These are phyloP conservation scores for Salix purpurea DNA, from an alignment of 345 rosid species.

Conservation along the genomic window DNA sequence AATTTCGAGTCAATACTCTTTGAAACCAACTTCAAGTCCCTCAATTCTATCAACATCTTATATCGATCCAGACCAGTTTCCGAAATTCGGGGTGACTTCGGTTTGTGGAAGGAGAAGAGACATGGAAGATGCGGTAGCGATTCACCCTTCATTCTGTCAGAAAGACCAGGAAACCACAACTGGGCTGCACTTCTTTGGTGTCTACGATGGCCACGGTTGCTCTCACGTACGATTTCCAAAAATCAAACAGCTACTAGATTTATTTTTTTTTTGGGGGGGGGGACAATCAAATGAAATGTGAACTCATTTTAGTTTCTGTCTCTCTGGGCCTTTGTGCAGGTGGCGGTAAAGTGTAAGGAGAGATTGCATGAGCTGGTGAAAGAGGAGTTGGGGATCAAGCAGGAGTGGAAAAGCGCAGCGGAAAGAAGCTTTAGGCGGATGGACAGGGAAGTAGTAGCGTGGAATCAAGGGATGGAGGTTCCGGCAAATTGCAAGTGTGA, in stretches of 20 bases:
- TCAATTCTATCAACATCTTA: background rate
- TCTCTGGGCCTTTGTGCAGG: constrained; percentile 30
- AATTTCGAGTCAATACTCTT: background rate
- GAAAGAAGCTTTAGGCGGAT: constrained; percentile 60
- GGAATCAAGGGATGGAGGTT: constrained; percentile 10
- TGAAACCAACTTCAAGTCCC: constrained; percentile 1
- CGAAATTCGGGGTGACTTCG: constrained; percentile 64
- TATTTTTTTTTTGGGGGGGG: background rate
- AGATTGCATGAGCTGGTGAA: constrained; percentile 57
- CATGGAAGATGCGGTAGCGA: constrained; percentile 80
- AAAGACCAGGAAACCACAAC: constrained; percentile 9
- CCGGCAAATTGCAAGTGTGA: constrained; percentile 55
- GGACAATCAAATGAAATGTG: background rate
- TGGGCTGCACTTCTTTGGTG: constrained; percentile 61
- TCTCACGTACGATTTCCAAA: constrained; percentile 46
- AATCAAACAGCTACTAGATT: background rate
- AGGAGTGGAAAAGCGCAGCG: constrained; percentile 44
- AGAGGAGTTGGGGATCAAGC: constrained; percentile 22
- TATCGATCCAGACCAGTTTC: constrained; percentile 8
- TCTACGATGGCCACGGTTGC: constrained; percentile 78
- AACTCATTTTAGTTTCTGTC: background rate
- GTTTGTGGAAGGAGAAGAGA: constrained; percentile 82
- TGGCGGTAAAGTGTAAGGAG: constrained; percentile 54
- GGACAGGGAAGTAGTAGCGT: constrained; percentile 50
- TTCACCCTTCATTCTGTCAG: constrained; percentile 45